Evolutionary conservation across 2,329 filamentous ascomycete species (phyloP).

Genomic region (Fusarium sp.): DNA sequence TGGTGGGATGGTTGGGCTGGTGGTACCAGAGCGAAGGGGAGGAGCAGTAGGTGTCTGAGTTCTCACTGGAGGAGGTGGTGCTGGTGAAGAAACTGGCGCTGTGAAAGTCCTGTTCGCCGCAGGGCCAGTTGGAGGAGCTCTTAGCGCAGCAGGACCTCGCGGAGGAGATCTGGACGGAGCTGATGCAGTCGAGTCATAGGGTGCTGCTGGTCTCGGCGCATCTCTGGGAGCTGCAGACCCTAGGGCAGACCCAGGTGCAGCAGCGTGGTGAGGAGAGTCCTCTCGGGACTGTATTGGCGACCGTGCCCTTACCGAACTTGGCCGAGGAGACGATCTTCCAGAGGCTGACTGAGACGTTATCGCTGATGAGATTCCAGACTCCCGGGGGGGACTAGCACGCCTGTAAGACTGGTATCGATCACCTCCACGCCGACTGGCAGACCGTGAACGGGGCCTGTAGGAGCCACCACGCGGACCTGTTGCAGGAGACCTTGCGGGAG

Average conservation of each 20-base stretch:
- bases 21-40: constrained; percentile 57
- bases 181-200: constrained; percentile 49
- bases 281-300: constrained; percentile 63
- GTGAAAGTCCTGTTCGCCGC: constrained; percentile 57
- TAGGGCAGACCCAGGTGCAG: constrained; percentile 43
- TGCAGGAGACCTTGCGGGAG: constrained; percentile 49
- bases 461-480: constrained; percentile 57
- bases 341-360: constrained; percentile 67
- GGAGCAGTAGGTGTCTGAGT: constrained; percentile 54
- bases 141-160: constrained; percentile 68
- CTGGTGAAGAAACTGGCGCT: constrained; percentile 55
- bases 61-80: constrained; percentile 52
- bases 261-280: constrained; percentile 53
- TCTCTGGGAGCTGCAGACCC: constrained; percentile 49
- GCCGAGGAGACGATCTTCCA: constrained; percentile 68
- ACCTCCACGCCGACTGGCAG: constrained; percentile 64
- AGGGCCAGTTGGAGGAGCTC: constrained; percentile 65
- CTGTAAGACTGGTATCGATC: constrained; percentile 62
- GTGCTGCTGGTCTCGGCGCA: constrained; percentile 44
- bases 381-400: constrained; percentile 65
- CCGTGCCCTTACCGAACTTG: constrained; percentile 62
- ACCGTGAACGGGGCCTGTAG: constrained; percentile 70
- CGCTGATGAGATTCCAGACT: constrained; percentile 66
- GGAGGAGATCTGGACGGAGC: constrained; percentile 64
- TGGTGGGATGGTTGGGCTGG: constrained; percentile 66